Conservation (phyloP, 2,329 filamentous ascomycete genomes). For the Xylariomycetidae sp. region DNA sequence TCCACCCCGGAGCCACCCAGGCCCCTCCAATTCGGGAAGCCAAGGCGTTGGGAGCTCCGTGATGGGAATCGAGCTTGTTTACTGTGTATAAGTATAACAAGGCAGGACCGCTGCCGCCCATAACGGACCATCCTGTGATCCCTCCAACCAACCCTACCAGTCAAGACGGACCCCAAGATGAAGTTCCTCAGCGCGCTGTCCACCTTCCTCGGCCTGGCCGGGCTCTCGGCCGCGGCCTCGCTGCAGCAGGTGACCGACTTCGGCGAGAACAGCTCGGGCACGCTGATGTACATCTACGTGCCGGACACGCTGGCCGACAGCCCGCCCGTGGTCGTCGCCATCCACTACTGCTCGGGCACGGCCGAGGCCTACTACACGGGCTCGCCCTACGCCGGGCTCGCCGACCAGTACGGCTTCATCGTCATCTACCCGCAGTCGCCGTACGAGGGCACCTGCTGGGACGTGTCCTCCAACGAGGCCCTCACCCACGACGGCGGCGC, state of each 20-base stretch:
- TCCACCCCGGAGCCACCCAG: too few relatives aligned
- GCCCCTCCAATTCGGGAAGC: too few relatives aligned
- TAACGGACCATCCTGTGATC: too few relatives aligned
- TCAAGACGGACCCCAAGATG: too few relatives aligned
- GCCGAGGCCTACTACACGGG: conserved; percentile 41
- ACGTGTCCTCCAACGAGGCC: conserved; percentile 38
- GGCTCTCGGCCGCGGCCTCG: too few relatives aligned
- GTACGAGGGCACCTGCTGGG: conserved; percentile 45
- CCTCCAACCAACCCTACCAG: too few relatives aligned
- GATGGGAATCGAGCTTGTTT: too few relatives aligned
- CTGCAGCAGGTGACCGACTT: conserved; percentile 23
- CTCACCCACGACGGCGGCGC: conserved; percentile 52
- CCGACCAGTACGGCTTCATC: conserved; percentile 35
- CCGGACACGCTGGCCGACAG: conserved; percentile 29
- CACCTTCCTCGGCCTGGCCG: too few relatives aligned
- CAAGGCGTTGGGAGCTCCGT: too few relatives aligned
- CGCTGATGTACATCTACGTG: conserved; percentile 40
- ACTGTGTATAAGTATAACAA: too few relatives aligned
- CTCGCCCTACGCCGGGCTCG: conserved; percentile 40
- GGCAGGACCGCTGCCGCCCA: too few relatives aligned
- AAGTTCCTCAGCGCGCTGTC: too few relatives aligned
- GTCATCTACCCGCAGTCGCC: conserved; percentile 52
- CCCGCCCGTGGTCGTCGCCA: conserved; percentile 43
- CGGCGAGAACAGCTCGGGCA: conserved; percentile 31
- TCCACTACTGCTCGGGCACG: conserved; percentile 49